Evolutionary conservation across 805 yeast species (phyloP).

Genomic region (Kluyveromyces nonfermentans): DNA sequence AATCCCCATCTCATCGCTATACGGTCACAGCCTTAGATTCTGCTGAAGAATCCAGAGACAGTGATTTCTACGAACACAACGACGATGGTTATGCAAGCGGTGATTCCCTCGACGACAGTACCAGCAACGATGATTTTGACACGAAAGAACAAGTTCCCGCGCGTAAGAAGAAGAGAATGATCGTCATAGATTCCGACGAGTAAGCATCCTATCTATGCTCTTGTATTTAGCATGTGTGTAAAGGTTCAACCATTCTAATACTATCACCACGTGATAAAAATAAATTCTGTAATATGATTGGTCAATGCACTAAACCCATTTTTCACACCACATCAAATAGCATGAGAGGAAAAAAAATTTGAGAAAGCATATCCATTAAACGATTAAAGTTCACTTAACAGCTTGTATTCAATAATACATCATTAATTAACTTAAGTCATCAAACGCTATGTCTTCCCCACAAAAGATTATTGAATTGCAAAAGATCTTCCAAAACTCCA

Average conservation of each 20-base stretch:
- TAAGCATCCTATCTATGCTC: constrained; percentile 11
- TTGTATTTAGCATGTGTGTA: not conserved
- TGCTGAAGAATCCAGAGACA: constrained; percentile 8
- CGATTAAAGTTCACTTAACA: not conserved
- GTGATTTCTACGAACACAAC: constrained; percentile 25
- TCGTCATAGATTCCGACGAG: constrained; percentile 22
- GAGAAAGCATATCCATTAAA: not conserved
- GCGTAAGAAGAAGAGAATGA: constrained; percentile 16
- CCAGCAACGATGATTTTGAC: constrained; percentile 6
- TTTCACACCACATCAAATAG: not conserved
- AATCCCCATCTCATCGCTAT: not conserved
- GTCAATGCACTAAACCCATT: not conserved
- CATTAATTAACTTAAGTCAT: not conserved
- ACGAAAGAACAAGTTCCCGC: not conserved
- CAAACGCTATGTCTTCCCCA: constrained; percentile 24
- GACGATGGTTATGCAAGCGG: constrained; percentile 27
- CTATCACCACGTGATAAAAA: not conserved
- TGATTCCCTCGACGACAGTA: constrained; percentile 20
- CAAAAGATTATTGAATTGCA: constrained; percentile 46
- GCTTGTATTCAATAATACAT: not conserved
- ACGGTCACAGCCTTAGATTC: not conserved
- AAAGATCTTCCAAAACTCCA: constrained; percentile 47
- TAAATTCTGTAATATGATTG: not conserved
- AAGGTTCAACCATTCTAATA: not conserved
- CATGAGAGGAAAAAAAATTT: not conserved